A percentile compares a stretch with the other conserved stretches of the same genome.
phyloP scores from a whole-genome alignment of 1,139 yeast species.

The Blastobotrys apis region DNA sequence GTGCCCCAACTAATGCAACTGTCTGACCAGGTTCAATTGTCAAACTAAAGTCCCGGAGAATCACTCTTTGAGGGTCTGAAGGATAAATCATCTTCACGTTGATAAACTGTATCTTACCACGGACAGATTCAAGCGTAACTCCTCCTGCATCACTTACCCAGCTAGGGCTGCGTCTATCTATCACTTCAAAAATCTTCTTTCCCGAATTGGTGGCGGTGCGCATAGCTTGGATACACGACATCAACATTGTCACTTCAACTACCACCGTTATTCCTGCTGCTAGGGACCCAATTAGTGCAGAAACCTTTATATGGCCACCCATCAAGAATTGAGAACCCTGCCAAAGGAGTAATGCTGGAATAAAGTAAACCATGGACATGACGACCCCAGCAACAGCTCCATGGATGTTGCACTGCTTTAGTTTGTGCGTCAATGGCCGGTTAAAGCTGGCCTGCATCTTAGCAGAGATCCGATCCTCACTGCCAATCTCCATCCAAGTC shows the following conservation, averaged over 20 bases:
- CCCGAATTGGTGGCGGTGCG: not conserved
- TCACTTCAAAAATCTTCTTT: conserved; percentile 5
- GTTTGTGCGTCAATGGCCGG: not conserved
- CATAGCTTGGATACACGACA: not conserved
- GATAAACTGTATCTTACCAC: conserved; percentile 1
- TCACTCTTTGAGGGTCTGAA: not conserved
- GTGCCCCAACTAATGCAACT: not conserved
- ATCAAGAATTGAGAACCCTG: not conserved
- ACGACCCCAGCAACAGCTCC: not conserved
- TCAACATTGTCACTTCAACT: not conserved
- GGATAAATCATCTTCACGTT: conserved; percentile 3
- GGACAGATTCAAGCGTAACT: not conserved
- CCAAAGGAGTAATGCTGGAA: conserved; percentile 4
- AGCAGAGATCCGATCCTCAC: not conserved
- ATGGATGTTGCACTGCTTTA: not conserved
- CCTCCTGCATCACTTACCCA: not conserved
- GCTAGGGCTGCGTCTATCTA: conserved; percentile 1
- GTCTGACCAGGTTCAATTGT: not conserved
- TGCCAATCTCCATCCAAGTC: not conserved
- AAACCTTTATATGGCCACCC: not conserved
- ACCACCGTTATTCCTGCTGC: conserved; percentile 3
- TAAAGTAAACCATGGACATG: conserved; percentile 1
- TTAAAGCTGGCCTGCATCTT: conserved; percentile 2
- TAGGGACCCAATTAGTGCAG: conserved; percentile 1
- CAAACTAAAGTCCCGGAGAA: not conserved